A percentile compares a stretch with the other conserved stretches of the same genome.
phyloP scores from a whole-genome alignment of 73 alveolate genomes.

The Paramecium octaurelia region DNA sequence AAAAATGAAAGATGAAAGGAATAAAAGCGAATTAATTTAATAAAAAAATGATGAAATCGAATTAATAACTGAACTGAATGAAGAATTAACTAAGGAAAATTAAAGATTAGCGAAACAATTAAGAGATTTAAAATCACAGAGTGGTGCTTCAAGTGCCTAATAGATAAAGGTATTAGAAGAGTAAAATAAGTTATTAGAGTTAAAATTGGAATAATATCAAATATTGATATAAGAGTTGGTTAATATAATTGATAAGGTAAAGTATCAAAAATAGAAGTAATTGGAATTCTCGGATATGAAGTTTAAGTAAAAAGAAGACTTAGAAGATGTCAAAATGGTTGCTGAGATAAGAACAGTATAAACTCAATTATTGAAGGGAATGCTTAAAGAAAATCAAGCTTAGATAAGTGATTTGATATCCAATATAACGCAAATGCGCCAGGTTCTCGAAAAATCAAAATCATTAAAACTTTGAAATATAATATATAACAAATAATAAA shows the following conservation, averaged over 20 bases:
- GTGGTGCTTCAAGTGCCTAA: neutral
- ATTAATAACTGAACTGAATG: neutral
- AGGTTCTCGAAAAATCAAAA: neutral
- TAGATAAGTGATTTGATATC: neutral
- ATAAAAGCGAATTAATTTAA: neutral
- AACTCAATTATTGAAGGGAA: neutral
- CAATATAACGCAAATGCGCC: neutral
- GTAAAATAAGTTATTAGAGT: neutral
- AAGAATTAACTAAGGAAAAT: neutral
- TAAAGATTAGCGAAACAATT: neutral
- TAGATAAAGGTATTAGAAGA: neutral
- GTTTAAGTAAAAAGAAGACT: neutral
- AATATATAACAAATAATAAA: neutral
- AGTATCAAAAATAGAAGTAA: neutral
- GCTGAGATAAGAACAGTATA: neutral
- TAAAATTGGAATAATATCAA: neutral
- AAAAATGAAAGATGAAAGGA: neutral
- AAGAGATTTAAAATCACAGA: neutral
- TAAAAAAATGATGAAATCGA: slow-evolving; percentile 2
- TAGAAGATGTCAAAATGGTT: slow-evolving; percentile 1
- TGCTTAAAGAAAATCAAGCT: neutral
- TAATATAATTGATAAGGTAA: neutral
- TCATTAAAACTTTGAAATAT: neutral
- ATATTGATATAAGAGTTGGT: neutral
- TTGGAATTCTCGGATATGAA: neutral